These are phyloP conservation scores for Saccharomyces pastorianus DNA, from an alignment of 1,139 yeast species.

Conservation along the genomic window DNA sequence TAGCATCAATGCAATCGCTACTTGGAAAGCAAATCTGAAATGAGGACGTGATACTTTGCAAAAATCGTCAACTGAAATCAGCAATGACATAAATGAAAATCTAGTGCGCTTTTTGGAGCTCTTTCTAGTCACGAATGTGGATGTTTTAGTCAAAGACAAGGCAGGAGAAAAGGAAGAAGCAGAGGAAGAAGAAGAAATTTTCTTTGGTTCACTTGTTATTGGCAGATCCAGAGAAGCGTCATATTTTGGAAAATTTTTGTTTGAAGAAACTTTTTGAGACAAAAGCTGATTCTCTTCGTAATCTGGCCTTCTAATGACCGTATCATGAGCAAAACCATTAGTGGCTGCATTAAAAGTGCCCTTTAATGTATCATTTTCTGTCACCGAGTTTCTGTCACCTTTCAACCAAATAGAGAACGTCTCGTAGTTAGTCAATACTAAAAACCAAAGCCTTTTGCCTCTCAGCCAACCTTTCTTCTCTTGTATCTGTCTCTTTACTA, in stretches of 20 bases:
- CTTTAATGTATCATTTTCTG: slow-evolving; percentile 33
- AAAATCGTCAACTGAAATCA: slow-evolving; percentile 14
- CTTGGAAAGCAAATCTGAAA: slow-evolving; percentile 40
- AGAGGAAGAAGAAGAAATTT: neutral
- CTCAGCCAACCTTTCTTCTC: slow-evolving; percentile 33
- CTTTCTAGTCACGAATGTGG: neutral
- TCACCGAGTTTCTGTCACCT: slow-evolving; percentile 20
- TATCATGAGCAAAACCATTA: slow-evolving; percentile 11
- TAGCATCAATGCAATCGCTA: slow-evolving; percentile 38
- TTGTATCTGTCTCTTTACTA: slow-evolving; percentile 29
- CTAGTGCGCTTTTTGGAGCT: neutral
- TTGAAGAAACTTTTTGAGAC: slow-evolving; percentile 13
- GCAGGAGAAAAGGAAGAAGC: neutral
- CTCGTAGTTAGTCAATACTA: slow-evolving; percentile 32
- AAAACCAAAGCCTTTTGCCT: slow-evolving; percentile 39
- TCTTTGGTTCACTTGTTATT: slow-evolving; percentile 3
- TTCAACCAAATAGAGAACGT: slow-evolving; percentile 34
- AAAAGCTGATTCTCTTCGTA: slow-evolving; percentile 23
- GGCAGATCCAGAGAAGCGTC: slow-evolving; percentile 9
- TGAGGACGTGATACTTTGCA: slow-evolving; percentile 31
- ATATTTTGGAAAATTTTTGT: slow-evolving; percentile 1
- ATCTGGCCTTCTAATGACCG: slow-evolving; percentile 20
- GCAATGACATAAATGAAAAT: slow-evolving; percentile 4
- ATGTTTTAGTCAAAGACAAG: neutral
- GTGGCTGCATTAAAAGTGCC: slow-evolving; percentile 24